These are phyloP conservation scores for Blumeriella jaapii DNA, from an alignment of 2,329 filamentous ascomycete species.

Conservation along the genomic window DNA sequence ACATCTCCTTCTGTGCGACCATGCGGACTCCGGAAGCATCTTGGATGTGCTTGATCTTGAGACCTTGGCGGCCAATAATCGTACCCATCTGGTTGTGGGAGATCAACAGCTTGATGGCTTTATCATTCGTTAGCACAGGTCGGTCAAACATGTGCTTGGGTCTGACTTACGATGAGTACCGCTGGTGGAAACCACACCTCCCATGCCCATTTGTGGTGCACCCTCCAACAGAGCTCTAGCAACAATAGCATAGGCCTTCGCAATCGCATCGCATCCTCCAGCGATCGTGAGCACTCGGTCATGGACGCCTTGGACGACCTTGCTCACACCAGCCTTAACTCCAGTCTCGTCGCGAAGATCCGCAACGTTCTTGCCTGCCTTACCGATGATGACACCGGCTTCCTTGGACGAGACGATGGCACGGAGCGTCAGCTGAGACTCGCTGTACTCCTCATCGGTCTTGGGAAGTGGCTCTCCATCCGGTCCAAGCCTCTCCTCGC, in stretches of 20 bases:
- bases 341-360: slow-evolving; percentile 95
- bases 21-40: slow-evolving; percentile 94
- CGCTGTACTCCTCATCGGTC: slow-evolving; percentile 93
- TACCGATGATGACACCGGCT: slow-evolving; percentile 97
- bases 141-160: not conserved
- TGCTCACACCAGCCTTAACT: slow-evolving; percentile 96
- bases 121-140: slow-evolving; percentile 1
- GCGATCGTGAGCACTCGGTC: slow-evolving; percentile 95
- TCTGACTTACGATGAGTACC: slow-evolving; percentile 80
- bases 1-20: slow-evolving; percentile 99
- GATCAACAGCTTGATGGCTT: slow-evolving; percentile 94
- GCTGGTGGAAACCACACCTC: slow-evolving; percentile 72
- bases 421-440: slow-evolving; percentile 83
- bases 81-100: slow-evolving; percentile 99
- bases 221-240: slow-evolving; percentile 86
- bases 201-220: slow-evolving; percentile 92
- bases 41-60: slow-evolving; percentile 99
- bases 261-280: slow-evolving; percentile 76
- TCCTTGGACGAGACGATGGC: slow-evolving; percentile 99
- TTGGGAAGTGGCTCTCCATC: slow-evolving; percentile 74
- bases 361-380: slow-evolving; percentile 95
- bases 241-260: slow-evolving; percentile 87
- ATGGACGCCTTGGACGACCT: slow-evolving; percentile 94
- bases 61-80: slow-evolving; percentile 89
- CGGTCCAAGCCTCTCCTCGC: slow-evolving; percentile 50